A percentile compares a stretch with the other conserved stretches of the same genome.
Conservation (phyloP, 2,329 filamentous ascomycete species). For the Diaporthe sp. region DNA sequence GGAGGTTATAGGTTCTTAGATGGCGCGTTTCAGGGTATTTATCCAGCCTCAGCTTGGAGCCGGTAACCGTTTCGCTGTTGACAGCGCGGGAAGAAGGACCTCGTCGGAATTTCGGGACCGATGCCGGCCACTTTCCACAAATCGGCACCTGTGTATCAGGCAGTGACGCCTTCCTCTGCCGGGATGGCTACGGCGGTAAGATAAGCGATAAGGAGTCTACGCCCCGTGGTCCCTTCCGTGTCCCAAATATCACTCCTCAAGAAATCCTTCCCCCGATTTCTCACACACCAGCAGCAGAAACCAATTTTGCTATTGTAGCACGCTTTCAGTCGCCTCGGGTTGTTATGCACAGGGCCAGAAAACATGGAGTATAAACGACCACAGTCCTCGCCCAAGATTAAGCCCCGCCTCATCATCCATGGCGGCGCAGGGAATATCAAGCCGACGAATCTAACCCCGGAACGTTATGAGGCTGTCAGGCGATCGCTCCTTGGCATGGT, state of each 20-base stretch:
- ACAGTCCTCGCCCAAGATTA: constrained; percentile 47
- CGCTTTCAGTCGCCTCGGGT: not conserved
- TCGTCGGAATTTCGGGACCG: constrained; percentile 2
- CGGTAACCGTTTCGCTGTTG: not conserved
- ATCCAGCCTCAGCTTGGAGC: constrained; percentile 20
- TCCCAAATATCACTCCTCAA: not conserved
- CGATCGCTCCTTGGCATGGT: constrained; percentile 74
- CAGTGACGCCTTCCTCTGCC: not conserved
- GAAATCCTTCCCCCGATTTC: not conserved
- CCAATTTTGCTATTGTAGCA: not conserved
- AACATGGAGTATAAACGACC: constrained; percentile 58
- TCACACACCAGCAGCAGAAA: not conserved
- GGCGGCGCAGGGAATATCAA: constrained; percentile 81
- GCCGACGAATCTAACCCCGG: constrained; percentile 69
- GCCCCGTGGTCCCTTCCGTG: not conserved
- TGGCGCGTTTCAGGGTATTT: constrained; percentile 17
- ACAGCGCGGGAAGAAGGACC: not conserved
- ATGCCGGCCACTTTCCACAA: not conserved
- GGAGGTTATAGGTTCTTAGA: not conserved
- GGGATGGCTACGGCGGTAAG: constrained; percentile 7
- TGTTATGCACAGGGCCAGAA: not conserved
- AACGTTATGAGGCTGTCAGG: constrained; percentile 71
- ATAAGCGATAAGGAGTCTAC: constrained; percentile 25
- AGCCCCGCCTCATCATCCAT: constrained; percentile 77
- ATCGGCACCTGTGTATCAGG: not conserved